These are phyloP conservation scores for Colletotrichum viniferum DNA, from an alignment of 2,329 filamentous ascomycete genomes.

Conservation along the genomic window DNA sequence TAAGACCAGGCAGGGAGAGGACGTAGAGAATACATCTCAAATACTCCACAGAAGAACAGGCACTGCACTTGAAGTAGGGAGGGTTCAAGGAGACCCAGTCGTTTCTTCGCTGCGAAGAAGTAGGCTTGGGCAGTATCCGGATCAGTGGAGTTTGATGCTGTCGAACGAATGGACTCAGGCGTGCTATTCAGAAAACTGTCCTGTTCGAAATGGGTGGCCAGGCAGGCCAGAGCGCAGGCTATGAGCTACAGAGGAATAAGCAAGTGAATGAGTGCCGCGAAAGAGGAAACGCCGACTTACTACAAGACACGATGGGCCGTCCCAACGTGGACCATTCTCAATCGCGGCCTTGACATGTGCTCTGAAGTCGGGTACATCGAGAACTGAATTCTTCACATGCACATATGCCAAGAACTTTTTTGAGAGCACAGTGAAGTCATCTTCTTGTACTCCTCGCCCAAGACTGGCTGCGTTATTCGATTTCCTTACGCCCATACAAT, in stretches of 20 bases:
- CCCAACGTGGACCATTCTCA: constrained; percentile 31
- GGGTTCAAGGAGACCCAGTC: constrained; percentile 31
- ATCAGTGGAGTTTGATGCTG: neutral
- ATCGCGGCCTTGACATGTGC: constrained; percentile 25
- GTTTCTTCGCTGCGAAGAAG: constrained; percentile 33
- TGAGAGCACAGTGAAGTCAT: constrained; percentile 30
- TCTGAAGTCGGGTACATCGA: constrained; percentile 26
- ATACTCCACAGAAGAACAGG: constrained; percentile 34
- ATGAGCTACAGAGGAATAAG: constrained; percentile 26
- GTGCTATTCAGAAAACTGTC: neutral
- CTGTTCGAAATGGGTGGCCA: constrained; percentile 28
- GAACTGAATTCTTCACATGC: constrained; percentile 37
- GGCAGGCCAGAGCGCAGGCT: constrained; percentile 32
- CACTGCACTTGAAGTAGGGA: constrained; percentile 33
- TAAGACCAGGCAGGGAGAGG: constrained; percentile 33
- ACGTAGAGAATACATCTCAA: constrained; percentile 36
- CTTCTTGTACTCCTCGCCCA: constrained; percentile 27
- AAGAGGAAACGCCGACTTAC: constrained; percentile 19
- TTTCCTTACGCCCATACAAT: neutral
- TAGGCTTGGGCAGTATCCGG: constrained; percentile 23
- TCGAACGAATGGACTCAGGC: neutral
- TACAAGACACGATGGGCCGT: constrained; percentile 32
- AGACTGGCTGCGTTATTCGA: neutral
- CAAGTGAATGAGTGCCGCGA: neutral
- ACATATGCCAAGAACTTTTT: constrained; percentile 33